Conservation (phyloP, 495 filamentous ascomycete species). For the Daldinia bambusicola region DNA sequence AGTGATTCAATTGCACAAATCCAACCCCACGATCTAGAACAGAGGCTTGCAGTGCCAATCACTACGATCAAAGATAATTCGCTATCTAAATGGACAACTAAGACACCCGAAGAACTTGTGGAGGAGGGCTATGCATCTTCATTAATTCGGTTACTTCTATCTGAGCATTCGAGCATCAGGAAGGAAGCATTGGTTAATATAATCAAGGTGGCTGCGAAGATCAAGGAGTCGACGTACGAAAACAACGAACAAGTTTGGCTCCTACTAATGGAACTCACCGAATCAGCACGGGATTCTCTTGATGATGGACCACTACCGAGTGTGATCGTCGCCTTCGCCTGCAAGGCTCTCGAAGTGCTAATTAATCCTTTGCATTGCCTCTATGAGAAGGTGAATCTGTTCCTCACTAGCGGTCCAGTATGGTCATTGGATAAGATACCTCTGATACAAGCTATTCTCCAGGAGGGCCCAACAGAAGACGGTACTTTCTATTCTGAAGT, state of each 20-base stretch:
- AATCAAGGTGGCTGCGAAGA: slow-evolving; percentile 69
- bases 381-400: slow-evolving; percentile 87
- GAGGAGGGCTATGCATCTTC: slow-evolving; percentile 75
- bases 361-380: slow-evolving; percentile 81
- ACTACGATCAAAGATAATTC: slow-evolving; percentile 63
- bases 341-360: slow-evolving; percentile 72
- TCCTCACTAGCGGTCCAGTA: slow-evolving; percentile 76
- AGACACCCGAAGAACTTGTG: slow-evolving; percentile 76
- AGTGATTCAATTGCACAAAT: slow-evolving; percentile 17
- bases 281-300: slow-evolving; percentile 70
- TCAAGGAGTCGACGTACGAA: slow-evolving; percentile 75
- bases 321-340: slow-evolving; percentile 77
- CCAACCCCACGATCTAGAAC: slow-evolving; percentile 46
- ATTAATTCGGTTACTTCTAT: slow-evolving; percentile 78
- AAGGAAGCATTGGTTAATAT: slow-evolving; percentile 77
- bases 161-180: slow-evolving; percentile 75
- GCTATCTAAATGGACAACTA: slow-evolving; percentile 73
- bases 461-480: slow-evolving; percentile 74
- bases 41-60: slow-evolving; percentile 49
- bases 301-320: slow-evolving; percentile 72
- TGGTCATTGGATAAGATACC: slow-evolving; percentile 82
- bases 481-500: slow-evolving; percentile 80
- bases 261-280: slow-evolving; percentile 79
- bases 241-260: slow-evolving; percentile 81
- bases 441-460: slow-evolving; percentile 76